A percentile compares a stretch with the other conserved stretches of the same genome.
phyloP scores from a whole-genome alignment of 2,329 filamentous ascomycete genomes.

The Moelleriella libera region DNA sequence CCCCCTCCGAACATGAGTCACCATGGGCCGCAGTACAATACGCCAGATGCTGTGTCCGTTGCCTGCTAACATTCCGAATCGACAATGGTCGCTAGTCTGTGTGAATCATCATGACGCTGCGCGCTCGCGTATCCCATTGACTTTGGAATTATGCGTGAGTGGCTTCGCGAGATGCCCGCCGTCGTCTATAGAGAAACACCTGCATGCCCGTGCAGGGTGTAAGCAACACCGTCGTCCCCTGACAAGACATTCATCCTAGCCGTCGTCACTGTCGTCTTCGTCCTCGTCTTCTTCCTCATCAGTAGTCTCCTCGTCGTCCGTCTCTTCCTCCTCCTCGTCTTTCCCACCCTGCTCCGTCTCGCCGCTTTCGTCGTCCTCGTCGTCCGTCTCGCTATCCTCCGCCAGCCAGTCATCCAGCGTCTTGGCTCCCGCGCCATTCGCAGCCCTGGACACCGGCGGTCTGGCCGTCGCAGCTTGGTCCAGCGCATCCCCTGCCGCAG shows the following conservation, averaged over 20 bases:
- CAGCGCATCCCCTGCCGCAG: conserved; percentile 49
- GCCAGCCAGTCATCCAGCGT: conserved; percentile 88
- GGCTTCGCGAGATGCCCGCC: too few relatives aligned
- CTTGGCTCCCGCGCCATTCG: conserved; percentile 49
- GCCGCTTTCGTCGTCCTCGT: conserved; percentile 35
- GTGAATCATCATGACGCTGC: too few relatives aligned
- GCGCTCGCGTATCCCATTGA: too few relatives aligned
- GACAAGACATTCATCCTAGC: conserved; percentile 15
- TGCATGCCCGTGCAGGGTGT: neutral
- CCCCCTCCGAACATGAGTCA: too few relatives aligned
- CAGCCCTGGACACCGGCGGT: conserved; percentile 25
- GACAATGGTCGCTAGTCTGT: too few relatives aligned
- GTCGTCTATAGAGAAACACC: too few relatives aligned
- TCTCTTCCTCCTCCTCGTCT: conserved; percentile 39
- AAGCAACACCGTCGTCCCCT: conserved; percentile 13
- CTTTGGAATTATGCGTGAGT: too few relatives aligned
- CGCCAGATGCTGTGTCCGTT: too few relatives aligned
- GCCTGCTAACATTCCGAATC: too few relatives aligned
- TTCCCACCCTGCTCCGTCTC: conserved; percentile 37
- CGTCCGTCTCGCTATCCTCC: conserved; percentile 49
- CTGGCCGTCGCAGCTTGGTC: conserved; percentile 34
- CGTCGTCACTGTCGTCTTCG: neutral
- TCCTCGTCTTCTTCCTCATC: conserved; percentile 29
- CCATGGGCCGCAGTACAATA: too few relatives aligned
- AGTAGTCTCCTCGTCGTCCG: conserved; percentile 26